Evolutionary conservation across 2,329 filamentous ascomycete genomes (phyloP).

Genomic region (Tothia fuscella): DNA sequence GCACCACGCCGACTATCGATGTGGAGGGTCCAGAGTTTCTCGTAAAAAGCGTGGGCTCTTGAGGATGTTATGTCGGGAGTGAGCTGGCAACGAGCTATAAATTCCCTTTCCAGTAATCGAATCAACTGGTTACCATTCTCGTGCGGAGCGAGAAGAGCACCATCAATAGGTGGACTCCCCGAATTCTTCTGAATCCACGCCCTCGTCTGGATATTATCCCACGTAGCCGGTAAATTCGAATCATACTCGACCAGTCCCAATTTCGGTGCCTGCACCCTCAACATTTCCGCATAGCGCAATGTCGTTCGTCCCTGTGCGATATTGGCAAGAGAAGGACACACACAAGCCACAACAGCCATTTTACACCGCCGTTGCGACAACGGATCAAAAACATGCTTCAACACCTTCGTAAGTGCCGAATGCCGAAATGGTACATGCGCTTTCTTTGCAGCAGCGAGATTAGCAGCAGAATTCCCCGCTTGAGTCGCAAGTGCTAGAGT

Average conservation of each 20-base stretch:
- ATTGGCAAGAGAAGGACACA: background rate
- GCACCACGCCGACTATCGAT: background rate
- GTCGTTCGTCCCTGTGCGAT: background rate
- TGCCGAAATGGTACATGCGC: conserved; percentile 2
- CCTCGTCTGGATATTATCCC: background rate
- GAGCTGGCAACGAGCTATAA: background rate
- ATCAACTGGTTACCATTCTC: conserved; percentile 1
- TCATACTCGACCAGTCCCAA: background rate
- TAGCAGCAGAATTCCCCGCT: too few relatives aligned
- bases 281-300: conserved; percentile 5
- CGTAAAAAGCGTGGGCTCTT: conserved; percentile 2
- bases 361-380: background rate
- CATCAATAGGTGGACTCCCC: background rate
- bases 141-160: background rate
- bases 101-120: background rate
- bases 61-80: background rate
- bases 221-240: background rate
- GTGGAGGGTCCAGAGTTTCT: conserved; percentile 4
- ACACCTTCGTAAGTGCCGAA: background rate
- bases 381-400: conserved; percentile 7
- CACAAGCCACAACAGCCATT: conserved; percentile 1
- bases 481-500: too few relatives aligned
- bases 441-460: background rate
- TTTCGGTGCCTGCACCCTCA: background rate
- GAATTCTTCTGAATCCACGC: conserved; percentile 2